Evolutionary conservation across 228 moss, liverwort and hornwort genomes (phyloP).

Genomic region (Sphagnum magellanicum): DNA sequence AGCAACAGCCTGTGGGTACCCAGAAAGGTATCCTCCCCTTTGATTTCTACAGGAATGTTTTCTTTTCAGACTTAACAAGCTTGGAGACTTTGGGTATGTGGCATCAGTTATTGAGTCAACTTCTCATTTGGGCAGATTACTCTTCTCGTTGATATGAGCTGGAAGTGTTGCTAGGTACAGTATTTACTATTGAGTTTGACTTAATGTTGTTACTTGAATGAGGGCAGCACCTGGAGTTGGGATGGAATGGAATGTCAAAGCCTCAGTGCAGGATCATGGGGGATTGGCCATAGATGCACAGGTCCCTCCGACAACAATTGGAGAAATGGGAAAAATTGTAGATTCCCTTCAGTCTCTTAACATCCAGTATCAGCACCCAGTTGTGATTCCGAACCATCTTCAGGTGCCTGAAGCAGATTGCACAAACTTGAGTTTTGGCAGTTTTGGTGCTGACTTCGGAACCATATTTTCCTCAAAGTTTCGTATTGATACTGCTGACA

Average conservation of each 20-base stretch:
- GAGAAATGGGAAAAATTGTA: constrained; percentile 39
- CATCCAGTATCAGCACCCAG: constrained; percentile 71
- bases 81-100: too few relatives aligned
- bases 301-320: constrained; percentile 28
- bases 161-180: too few relatives aligned
- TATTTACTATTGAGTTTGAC: too few relatives aligned
- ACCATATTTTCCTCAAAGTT: constrained; percentile 51
- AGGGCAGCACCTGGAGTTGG: constrained; percentile 18
- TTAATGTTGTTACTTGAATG: neutral
- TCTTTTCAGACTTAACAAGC: too few relatives aligned
- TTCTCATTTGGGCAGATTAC: too few relatives aligned
- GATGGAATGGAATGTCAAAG: constrained; percentile 77
- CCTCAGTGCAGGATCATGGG: constrained; percentile 20
- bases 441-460: constrained; percentile 81
- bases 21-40: constrained; percentile 55
- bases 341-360: constrained; percentile 60
- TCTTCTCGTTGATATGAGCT: too few relatives aligned
- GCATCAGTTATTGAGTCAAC: too few relatives aligned
- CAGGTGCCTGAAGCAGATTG: constrained; percentile 84
- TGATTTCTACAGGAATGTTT: too few relatives aligned
- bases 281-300: constrained; percentile 27
- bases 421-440: constrained; percentile 89
- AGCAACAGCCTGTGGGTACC: constrained; percentile 83
- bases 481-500: constrained; percentile 51
- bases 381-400: constrained; percentile 85